Percentiles rank a stretch among this genome's conserved stretches.
These are phyloP conservation scores for Aspergillus baeticus DNA, from an alignment of 495 filamentous ascomycete genomes.

Conservation along the genomic window DNA sequence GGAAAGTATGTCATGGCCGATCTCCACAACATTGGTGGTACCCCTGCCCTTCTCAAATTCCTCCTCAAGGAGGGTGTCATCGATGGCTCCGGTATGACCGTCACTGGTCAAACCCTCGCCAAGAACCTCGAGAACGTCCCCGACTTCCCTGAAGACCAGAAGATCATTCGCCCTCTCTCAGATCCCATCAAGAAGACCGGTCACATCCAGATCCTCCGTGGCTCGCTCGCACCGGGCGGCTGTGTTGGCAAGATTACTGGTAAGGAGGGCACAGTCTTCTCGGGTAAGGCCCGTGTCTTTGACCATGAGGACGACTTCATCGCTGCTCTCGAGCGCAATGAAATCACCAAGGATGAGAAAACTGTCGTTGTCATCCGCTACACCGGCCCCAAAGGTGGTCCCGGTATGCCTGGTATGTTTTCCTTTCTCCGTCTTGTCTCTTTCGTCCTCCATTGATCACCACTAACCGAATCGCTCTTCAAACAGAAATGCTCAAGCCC, in stretches of 20 bases:
- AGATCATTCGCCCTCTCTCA: slow-evolving; percentile 86
- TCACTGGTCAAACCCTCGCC: slow-evolving; percentile 90
- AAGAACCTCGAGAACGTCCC: slow-evolving; percentile 80
- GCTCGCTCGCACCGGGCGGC: slow-evolving; percentile 85
- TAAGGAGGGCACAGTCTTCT: slow-evolving; percentile 90
- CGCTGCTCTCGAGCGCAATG: slow-evolving; percentile 69
- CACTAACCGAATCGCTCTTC: neutral
- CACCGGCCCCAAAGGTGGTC: slow-evolving; percentile 91
- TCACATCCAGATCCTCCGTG: slow-evolving; percentile 95
- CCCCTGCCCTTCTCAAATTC: slow-evolving; percentile 86
- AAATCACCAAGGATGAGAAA: slow-evolving; percentile 95
- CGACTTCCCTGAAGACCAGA: slow-evolving; percentile 78
- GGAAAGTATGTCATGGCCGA: slow-evolving; percentile 98
- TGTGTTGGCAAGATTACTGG: slow-evolving; percentile 98
- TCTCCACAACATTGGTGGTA: slow-evolving; percentile 85
- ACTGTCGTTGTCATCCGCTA: slow-evolving; percentile 97
- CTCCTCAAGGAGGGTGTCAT: slow-evolving; percentile 88
- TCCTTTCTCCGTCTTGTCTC: no score
- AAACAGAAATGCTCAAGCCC: slow-evolving; percentile 71
- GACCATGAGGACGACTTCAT: slow-evolving; percentile 83
- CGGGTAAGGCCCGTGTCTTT: slow-evolving; percentile 83
- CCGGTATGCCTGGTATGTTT: slow-evolving; percentile 73
- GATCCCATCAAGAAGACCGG: slow-evolving; percentile 93
- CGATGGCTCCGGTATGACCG: slow-evolving; percentile 83
- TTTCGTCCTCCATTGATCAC: no score